Evolutionary conservation across 345 rosid genomes (phyloP).

Genomic region (Salix udensis): DNA sequence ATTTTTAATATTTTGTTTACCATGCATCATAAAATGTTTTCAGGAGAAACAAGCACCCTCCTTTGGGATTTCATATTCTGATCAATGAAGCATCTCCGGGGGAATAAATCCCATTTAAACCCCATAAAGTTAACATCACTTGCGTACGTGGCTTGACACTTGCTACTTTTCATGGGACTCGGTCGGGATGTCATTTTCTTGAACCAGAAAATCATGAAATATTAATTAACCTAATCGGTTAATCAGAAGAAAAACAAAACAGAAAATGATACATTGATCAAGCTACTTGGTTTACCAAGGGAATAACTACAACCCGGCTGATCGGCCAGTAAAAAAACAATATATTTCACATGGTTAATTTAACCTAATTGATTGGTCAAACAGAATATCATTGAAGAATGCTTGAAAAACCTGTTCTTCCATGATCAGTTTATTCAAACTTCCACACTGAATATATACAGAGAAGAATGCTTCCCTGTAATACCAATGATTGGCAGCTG

Average conservation of each 20-base stretch:
- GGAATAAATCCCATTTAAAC: background rate
- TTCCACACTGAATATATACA: too few species aligned
- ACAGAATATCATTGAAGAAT: background rate
- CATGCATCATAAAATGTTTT: too few species aligned
- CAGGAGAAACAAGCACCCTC: too few species aligned
- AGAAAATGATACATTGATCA: background rate
- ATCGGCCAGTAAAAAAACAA: background rate
- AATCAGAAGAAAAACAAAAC: background rate
- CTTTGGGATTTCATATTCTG: background rate
- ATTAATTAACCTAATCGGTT: background rate
- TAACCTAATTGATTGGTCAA: background rate
- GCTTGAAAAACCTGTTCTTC: background rate
- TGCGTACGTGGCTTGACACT: background rate
- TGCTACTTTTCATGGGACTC: background rate
- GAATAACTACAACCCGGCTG: background rate
- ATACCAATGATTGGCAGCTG: background rate
- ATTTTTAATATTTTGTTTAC: too few species aligned
- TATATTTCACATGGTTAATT: too few species aligned
- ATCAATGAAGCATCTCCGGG: background rate
- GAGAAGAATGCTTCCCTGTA: background rate
- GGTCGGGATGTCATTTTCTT: background rate
- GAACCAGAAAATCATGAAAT: background rate
- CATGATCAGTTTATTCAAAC: background rate
- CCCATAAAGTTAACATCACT: background rate
- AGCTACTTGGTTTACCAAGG: background rate